phyloP scores from a whole-genome alignment of 179 eudicot species.

The Silene noctiflora region DNA sequence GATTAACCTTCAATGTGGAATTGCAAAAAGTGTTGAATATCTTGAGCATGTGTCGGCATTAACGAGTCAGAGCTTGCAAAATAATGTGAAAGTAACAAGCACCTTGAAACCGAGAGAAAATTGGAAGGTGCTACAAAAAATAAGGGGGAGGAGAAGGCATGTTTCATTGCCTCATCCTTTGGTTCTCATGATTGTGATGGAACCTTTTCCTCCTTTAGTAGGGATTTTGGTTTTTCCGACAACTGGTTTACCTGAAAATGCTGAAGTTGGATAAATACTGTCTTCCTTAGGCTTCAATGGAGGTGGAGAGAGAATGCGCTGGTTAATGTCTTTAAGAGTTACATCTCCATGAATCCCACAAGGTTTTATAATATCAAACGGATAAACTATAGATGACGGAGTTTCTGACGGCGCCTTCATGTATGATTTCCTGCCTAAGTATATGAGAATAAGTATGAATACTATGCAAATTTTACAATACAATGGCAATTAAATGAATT shows the following conservation, averaged over 20 bases:
- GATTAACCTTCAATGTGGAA: not conserved
- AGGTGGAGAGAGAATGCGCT: constrained; percentile 68
- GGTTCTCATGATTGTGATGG: constrained; percentile 95
- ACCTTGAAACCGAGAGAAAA: not conserved
- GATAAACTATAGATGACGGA: constrained; percentile 70
- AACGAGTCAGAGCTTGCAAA: not conserved
- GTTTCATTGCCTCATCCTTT: constrained; percentile 52
- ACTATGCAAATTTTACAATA: not conserved
- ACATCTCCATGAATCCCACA: constrained; percentile 64
- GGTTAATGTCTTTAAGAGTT: constrained; percentile 87
- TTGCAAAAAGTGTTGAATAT: constrained; percentile 18
- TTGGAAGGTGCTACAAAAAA: constrained; percentile 4
- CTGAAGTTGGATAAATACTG: constrained; percentile 63
- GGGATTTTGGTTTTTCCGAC: constrained; percentile 89
- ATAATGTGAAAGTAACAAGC: not conserved
- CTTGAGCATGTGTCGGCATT: not conserved
- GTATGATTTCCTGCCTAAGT: constrained; percentile 64
- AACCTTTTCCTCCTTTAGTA: constrained; percentile 90
- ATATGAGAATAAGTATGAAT: not conserved
- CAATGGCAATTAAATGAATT: not conserved
- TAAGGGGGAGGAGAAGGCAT: not conserved
- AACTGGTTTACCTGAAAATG: constrained; percentile 90
- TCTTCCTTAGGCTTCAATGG: constrained; percentile 54
- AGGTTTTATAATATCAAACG: constrained; percentile 81
- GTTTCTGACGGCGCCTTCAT: constrained; percentile 59